Evolutionary conservation across 345 rosid genomes (phyloP).

Genomic region (Capsella bursapastoris): DNA sequence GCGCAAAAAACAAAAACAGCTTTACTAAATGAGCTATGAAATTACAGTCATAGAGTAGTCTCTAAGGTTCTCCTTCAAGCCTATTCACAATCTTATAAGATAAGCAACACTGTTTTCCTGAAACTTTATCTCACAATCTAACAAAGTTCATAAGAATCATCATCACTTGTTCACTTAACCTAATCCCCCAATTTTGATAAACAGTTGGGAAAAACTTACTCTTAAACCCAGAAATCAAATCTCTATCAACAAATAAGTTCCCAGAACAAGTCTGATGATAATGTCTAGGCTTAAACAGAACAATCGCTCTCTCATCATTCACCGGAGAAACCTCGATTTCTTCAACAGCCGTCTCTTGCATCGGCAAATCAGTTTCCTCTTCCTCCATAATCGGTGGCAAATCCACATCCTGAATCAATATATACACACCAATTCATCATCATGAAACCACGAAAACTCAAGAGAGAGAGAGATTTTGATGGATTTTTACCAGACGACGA

Average conservation of each 20-base stretch:
- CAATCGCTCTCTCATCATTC: conserved; percentile 74
- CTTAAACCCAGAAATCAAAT: conserved; percentile 58
- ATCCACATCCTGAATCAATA: conserved; percentile 50
- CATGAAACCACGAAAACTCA: background rate
- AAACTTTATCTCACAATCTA: background rate
- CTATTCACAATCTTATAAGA: background rate
- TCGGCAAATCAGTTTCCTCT: conserved; percentile 43
- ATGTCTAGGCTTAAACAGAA: conserved; percentile 56
- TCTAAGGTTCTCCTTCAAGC: background rate
- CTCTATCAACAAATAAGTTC: conserved; percentile 48
- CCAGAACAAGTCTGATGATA: conserved; percentile 21
- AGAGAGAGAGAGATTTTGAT: background rate
- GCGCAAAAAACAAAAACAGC: background rate
- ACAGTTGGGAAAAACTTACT: conserved; percentile 46
- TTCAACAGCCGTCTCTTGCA: conserved; percentile 1
- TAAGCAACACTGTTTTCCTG: background rate
- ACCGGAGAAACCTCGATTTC: conserved; percentile 13
- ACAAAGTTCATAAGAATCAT: background rate
- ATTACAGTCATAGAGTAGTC: background rate
- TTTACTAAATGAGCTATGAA: background rate
- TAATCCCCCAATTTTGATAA: background rate
- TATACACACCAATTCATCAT: background rate
- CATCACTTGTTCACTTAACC: background rate
- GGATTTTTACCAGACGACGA: conserved; percentile 69
- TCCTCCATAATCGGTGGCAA: conserved; percentile 69